Conservation (phyloP, 257 asterid genomes). For the Plantago elongata region DNA sequence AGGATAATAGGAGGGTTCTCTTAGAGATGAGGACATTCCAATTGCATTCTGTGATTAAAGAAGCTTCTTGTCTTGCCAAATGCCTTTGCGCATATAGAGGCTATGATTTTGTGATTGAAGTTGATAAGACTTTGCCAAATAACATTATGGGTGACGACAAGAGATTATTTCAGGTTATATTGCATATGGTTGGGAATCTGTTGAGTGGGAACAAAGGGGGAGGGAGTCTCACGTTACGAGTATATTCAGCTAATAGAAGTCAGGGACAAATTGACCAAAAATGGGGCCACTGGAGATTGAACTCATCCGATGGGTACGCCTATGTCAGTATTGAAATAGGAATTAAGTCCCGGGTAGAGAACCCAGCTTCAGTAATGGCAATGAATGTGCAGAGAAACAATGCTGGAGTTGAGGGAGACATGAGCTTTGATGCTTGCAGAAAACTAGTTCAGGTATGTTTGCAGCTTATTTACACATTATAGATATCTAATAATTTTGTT, state of each 20-base stretch:
- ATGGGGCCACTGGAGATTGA: slow-evolving; percentile 68
- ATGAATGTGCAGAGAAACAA: slow-evolving; percentile 30
- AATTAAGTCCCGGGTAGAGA: slow-evolving; percentile 34
- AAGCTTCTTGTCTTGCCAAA: slow-evolving; percentile 77
- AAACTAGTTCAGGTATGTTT: slow-evolving; percentile 75
- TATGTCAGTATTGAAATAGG: slow-evolving; percentile 56
- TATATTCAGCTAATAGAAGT: slow-evolving; percentile 40
- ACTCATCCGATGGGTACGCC: slow-evolving; percentile 49
- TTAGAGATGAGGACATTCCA: slow-evolving; percentile 59
- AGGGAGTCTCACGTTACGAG: slow-evolving; percentile 52
- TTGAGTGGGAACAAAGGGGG: slow-evolving; percentile 51
- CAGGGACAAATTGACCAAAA: slow-evolving; percentile 50
- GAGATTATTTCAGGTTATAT: slow-evolving; percentile 71
- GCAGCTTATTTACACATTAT: too few relatives aligned
- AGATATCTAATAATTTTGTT: too few relatives aligned
- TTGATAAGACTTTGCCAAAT: slow-evolving; percentile 68
- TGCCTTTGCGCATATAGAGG: slow-evolving; percentile 68
- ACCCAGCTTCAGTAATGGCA: slow-evolving; percentile 18
- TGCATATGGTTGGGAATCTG: slow-evolving; percentile 82
- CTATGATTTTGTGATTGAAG: slow-evolving; percentile 51
- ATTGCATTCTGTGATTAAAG: slow-evolving; percentile 65
- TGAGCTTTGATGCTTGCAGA: slow-evolving; percentile 84
- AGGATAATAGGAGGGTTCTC: slow-evolving; percentile 53
- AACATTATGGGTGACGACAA: slow-evolving; percentile 90
- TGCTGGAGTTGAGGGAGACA: slow-evolving; percentile 51